Conservation (phyloP, 1,139 yeast genomes). For the Lodderomyces beijingensis region DNA sequence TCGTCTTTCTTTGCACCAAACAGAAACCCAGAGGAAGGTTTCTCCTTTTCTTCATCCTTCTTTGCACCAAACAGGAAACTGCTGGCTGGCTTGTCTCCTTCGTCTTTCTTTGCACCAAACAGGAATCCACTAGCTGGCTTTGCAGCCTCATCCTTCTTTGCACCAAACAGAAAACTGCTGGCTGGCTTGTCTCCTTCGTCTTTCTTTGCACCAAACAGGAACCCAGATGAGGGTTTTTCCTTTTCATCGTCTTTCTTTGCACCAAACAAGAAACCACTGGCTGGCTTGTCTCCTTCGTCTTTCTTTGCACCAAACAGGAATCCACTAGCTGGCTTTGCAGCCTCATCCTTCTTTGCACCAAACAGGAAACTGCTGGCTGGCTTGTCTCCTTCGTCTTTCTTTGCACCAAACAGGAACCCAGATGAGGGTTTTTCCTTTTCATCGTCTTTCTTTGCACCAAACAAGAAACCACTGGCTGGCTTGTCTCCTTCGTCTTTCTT, state of each 20-base stretch:
- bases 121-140: constrained; percentile 16
- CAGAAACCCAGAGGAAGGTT: constrained; percentile 12
- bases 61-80: constrained; percentile 25
- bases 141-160: constrained; percentile 23
- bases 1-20: constrained; percentile 28
- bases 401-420: constrained; percentile 18
- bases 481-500: constrained; percentile 13
- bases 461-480: constrained; percentile 15
- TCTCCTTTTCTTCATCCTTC: constrained; percentile 17
- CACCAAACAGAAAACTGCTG: constrained; percentile 20
- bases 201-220: constrained; percentile 20
- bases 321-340: constrained; percentile 8
- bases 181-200: constrained; percentile 14
- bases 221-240: constrained; percentile 12
- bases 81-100: constrained; percentile 15
- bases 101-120: constrained; percentile 24
- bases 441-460: constrained; percentile 19
- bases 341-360: constrained; percentile 17
- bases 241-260: constrained; percentile 11
- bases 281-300: constrained; percentile 8
- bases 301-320: constrained; percentile 21
- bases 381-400: constrained; percentile 17
- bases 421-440: constrained; percentile 12
- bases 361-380: constrained; percentile 13
- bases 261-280: constrained; percentile 16